Evolutionary conservation across 257 asterid genomes (phyloP).

Genomic region (Nicotiana benthamiana): DNA sequence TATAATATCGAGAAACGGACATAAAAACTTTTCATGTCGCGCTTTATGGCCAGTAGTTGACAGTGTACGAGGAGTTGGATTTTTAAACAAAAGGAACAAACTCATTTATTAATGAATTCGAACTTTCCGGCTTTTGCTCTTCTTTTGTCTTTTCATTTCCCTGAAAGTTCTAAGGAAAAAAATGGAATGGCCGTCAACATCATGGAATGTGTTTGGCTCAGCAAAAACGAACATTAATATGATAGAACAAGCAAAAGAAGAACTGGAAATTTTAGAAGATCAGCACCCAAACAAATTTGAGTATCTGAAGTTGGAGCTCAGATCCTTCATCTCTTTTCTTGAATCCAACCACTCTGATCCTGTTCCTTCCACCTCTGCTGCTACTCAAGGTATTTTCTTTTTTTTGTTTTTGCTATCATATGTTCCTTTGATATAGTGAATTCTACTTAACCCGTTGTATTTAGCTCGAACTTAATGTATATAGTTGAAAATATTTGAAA

Average conservation of each 20-base stretch:
- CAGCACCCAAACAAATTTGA: constrained; percentile 37
- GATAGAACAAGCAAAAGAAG: constrained; percentile 52
- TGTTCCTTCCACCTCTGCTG: constrained; percentile 16
- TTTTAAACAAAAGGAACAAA: background rate
- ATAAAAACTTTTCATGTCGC: background rate
- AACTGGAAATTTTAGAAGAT: constrained; percentile 46
- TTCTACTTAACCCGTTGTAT: background rate
- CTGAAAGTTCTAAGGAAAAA: background rate
- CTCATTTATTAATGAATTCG: background rate
- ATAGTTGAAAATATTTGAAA: too few relatives aligned
- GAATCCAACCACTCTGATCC: constrained; percentile 16
- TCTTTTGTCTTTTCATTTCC: background rate
- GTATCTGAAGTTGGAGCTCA: constrained; percentile 44
- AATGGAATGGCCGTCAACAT: constrained; percentile 5
- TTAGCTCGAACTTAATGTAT: background rate
- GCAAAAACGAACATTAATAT: background rate
- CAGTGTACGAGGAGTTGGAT: background rate
- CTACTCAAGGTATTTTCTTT: constrained; percentile 34
- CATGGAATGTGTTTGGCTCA: background rate
- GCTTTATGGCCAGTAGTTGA: constrained; percentile 3
- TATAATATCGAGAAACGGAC: constrained; percentile 3
- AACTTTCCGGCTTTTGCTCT: background rate
- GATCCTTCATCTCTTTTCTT: constrained; percentile 37
- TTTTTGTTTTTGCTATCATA: background rate
- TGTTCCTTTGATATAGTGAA: background rate